These are phyloP conservation scores for Gossypium bickii DNA, from an alignment of 345 rosid species.

Conservation along the genomic window DNA sequence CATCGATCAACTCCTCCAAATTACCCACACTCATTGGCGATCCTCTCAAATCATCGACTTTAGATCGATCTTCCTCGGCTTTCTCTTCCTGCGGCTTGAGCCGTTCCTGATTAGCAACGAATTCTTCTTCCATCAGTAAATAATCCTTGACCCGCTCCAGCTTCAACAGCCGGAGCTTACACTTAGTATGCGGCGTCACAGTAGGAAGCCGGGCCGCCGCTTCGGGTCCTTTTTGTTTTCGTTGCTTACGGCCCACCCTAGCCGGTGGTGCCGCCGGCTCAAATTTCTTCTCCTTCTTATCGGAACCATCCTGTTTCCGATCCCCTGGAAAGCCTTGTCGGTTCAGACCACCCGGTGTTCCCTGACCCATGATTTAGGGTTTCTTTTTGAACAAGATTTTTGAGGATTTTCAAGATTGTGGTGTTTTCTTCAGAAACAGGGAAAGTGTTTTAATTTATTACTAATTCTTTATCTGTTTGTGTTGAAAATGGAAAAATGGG, in stretches of 20 bases:
- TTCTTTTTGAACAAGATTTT: background rate
- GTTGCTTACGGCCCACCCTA: slow-evolving; percentile 47
- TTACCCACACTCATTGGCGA: slow-evolving; percentile 97
- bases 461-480: background rate
- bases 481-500: background rate
- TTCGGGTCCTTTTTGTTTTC: slow-evolving; percentile 87
- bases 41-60: slow-evolving; percentile 88
- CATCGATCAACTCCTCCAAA: slow-evolving; percentile 92
- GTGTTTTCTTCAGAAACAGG: background rate
- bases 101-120: slow-evolving; percentile 85
- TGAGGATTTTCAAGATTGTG: background rate
- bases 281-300: slow-evolving; percentile 90
- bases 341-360: slow-evolving; percentile 75
- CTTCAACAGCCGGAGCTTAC: slow-evolving; percentile 78
- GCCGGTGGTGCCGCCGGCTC: slow-evolving; percentile 95
- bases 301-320: slow-evolving; percentile 65
- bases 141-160: slow-evolving; percentile 89
- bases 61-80: slow-evolving; percentile 90
- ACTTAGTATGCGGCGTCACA: slow-evolving; percentile 77
- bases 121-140: slow-evolving; percentile 91
- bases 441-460: background rate
- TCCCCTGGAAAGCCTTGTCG: slow-evolving; percentile 53
- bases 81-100: slow-evolving; percentile 95
- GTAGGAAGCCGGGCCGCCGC: slow-evolving; percentile 95
- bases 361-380: slow-evolving; percentile 63